A percentile compares a stretch with the other conserved stretches of the same genome.
These are phyloP conservation scores for Boletus sensibilis DNA, from an alignment of 768 basidiomycete genomes.

Conservation along the genomic window DNA sequence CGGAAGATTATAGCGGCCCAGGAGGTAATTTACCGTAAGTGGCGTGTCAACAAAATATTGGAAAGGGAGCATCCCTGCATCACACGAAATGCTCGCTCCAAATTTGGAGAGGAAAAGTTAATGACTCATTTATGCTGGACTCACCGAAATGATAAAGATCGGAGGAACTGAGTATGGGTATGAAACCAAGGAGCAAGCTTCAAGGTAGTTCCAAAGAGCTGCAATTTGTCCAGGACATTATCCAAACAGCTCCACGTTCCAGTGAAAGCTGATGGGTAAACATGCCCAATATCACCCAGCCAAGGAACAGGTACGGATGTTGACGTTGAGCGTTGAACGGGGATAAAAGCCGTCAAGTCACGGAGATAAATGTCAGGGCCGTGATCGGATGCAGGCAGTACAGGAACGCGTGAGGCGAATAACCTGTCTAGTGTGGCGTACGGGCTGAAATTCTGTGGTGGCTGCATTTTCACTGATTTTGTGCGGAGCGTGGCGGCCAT, in stretches of 20 bases:
- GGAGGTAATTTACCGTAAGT: not conserved
- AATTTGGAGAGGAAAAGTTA: not conserved
- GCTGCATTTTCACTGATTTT: not conserved
- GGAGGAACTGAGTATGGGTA: not conserved
- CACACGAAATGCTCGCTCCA: not conserved
- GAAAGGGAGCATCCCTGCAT: not conserved
- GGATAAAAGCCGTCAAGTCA: not conserved
- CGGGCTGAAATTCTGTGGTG: not conserved
- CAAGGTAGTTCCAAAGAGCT: not conserved
- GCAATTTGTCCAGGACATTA: not conserved
- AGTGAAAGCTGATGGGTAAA: not conserved
- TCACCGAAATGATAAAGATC: not conserved
- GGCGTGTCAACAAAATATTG: not conserved
- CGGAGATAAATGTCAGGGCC: not conserved
- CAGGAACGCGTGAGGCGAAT: not conserved
- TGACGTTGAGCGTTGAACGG: not conserved
- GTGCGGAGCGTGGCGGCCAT: not conserved
- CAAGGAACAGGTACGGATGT: not conserved
- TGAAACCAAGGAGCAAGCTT: not conserved
- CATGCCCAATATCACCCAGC: not conserved
- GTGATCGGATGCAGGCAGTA: not conserved
- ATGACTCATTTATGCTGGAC: not conserved
- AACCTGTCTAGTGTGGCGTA: conserved; percentile 1
- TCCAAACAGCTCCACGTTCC: not conserved
- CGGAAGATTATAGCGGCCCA: not conserved